These are phyloP conservation scores for Claviceps pazoutovae DNA, from an alignment of 2,329 filamentous ascomycete species.

Conservation along the genomic window DNA sequence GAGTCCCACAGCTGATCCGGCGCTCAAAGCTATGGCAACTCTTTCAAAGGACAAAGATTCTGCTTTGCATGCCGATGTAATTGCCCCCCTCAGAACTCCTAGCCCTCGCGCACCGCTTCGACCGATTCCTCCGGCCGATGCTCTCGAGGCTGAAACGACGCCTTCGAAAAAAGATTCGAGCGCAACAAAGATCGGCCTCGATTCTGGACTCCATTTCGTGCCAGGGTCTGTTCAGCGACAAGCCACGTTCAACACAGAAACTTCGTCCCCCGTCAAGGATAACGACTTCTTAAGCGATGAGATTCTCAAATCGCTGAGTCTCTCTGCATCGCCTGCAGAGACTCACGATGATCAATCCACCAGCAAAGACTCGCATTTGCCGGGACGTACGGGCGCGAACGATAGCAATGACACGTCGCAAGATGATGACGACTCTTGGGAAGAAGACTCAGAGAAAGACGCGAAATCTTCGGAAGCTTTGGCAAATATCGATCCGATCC, in stretches of 20 bases:
- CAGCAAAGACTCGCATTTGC: conserved; percentile 9
- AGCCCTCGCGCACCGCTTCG: conserved; percentile 13
- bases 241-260: conserved; percentile 32
- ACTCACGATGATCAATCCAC: conserved; percentile 7
- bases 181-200: conserved; percentile 13
- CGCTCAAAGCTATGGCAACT: not conserved
- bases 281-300: conserved; percentile 60
- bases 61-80: conserved; percentile 1
- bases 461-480: not conserved
- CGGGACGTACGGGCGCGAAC: conserved; percentile 14
- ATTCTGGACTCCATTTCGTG: conserved; percentile 15
- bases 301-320: conserved; percentile 56
- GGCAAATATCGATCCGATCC: not conserved
- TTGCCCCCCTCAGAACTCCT: conserved; percentile 21
- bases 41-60: conserved; percentile 4
- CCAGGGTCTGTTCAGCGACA: conserved; percentile 25
- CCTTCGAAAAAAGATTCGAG: conserved; percentile 19
- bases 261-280: conserved; percentile 46
- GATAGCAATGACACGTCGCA: conserved; percentile 51
- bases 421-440: conserved; percentile 57
- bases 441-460: conserved; percentile 19
- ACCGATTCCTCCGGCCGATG: not conserved
- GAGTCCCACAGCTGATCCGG: not conserved
- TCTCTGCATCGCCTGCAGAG: conserved; percentile 20
- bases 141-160: conserved; percentile 12